Percentiles rank a stretch among this genome's conserved stretches.
Evolutionary conservation across 2,329 filamentous ascomycete species (phyloP).

Genomic region (Epichloe bromicola): DNA sequence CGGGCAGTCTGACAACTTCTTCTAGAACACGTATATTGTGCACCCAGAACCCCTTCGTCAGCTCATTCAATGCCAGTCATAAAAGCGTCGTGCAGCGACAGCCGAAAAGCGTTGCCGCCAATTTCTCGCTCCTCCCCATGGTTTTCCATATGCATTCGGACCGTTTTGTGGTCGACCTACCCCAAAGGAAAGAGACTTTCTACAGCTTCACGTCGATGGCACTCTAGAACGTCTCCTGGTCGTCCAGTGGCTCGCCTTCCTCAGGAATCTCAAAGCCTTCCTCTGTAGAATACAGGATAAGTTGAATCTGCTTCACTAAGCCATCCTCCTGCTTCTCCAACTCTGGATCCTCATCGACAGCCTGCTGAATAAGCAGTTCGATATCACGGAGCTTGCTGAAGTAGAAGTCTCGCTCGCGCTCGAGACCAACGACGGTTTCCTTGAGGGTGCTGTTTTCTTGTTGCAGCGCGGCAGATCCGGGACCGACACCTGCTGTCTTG

Average conservation of each 20-base stretch:
- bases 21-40: slow-evolving; percentile 1
- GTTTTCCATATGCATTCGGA: neutral
- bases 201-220: neutral
- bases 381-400: slow-evolving; percentile 98
- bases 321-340: slow-evolving; percentile 89
- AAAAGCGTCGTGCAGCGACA: neutral
- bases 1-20: neutral
- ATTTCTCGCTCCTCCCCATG: neutral
- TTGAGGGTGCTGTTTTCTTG: slow-evolving; percentile 81
- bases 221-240: slow-evolving; percentile 65
- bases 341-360: slow-evolving; percentile 83
- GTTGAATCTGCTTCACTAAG: slow-evolving; percentile 90
- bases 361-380: slow-evolving; percentile 84
- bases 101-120: neutral
- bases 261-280: slow-evolving; percentile 82
- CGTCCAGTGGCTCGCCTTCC: slow-evolving; percentile 57
- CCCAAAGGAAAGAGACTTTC: neutral
- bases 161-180: neutral
- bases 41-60: neutral
- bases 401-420: slow-evolving; percentile 97
- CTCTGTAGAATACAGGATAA: slow-evolving; percentile 94
- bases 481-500: slow-evolving; percentile 37
- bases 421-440: slow-evolving; percentile 87
- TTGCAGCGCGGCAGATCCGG: slow-evolving; percentile 58
- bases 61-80: slow-evolving; percentile 5